Conservation (phyloP, 2,329 filamentous ascomycete genomes). For the Metarhizium sp. region DNA sequence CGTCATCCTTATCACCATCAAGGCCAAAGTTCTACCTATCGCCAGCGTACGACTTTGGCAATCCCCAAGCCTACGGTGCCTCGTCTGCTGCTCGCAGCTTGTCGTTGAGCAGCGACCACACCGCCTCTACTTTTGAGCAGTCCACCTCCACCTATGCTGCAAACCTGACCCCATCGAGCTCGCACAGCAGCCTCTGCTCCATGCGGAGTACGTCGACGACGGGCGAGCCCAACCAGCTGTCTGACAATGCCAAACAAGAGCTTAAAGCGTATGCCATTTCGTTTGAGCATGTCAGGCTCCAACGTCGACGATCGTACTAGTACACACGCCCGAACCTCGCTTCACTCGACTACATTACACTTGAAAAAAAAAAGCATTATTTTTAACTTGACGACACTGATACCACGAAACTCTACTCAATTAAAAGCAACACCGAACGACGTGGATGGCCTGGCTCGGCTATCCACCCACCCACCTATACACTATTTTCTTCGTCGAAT, state of each 20-base stretch:
- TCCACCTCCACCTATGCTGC: constrained; percentile 19
- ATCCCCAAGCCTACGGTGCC: constrained; percentile 47
- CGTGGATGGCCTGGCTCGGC: constrained; percentile 8
- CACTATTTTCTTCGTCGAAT: constrained; percentile 10
- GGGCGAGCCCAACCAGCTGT: constrained; percentile 49
- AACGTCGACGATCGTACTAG: constrained; percentile 49
- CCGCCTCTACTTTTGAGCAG: constrained; percentile 18
- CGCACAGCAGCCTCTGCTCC: constrained; percentile 76
- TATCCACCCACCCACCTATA: constrained; percentile 6
- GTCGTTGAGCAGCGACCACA: constrained; percentile 14
- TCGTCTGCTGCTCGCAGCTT: constrained; percentile 33
- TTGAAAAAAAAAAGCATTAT: constrained; percentile 1
- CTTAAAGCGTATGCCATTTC: constrained; percentile 79
- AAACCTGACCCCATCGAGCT: constrained; percentile 61
- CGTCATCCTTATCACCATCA: constrained; percentile 6
- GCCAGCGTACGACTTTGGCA: constrained; percentile 66
- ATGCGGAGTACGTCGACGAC: constrained; percentile 53
- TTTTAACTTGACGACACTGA: neutral
- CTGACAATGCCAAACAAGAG: constrained; percentile 68
- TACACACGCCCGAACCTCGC: constrained; percentile 1
- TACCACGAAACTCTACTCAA: constrained; percentile 23
- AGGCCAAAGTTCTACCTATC: constrained; percentile 55
- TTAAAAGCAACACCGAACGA: constrained; percentile 6
- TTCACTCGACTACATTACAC: neutral
- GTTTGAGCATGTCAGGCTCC: constrained; percentile 69